Base-by-base conservation (phyloP, 192 early-diverging fungal species). In the Helicostylum pulchrum region DNA sequence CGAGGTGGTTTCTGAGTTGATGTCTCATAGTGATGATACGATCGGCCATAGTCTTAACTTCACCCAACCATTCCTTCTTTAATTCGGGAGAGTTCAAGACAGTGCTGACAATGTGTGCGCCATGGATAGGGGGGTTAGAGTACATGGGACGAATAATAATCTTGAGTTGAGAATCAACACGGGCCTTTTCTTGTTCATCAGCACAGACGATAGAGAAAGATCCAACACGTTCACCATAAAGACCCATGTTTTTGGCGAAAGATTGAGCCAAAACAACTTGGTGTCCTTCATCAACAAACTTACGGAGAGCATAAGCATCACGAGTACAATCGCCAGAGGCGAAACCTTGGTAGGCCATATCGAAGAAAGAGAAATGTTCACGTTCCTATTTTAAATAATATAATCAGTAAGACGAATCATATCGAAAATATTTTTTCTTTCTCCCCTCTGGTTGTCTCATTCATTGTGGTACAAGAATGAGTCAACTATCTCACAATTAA, bases 281-380 rank as follows among this genome's bases (percentile, higher is more conserved):
- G 76, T 89, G 84, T 17, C 89, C 93, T 19, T 79, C 79, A 21
- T 70, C 78, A n/a, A 94, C 90, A 79, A 99, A 99, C 71, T 90
- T 82, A 62, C 97, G 93, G 64, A 98, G 75, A 52, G 96, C 95
- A 64, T 90, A 91, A 8, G 97, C 95, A 76, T 99, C 97, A 63
- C 83, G 80, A 78, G 83, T 78, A 46, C 86, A 86, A 75, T 90
- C 81, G 62, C 97, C 97, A 7, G 95, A 96, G 15, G 97, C 97
- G 71, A 99, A 99, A 39, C 97, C 97, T 84, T 98, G 96, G 85
- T 99, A 99, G 21, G 97, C 97, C 92, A 95, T 95, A 76, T 99
- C 97, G 62, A 99, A 99, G 87, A 98, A 99, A 45, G 88, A 78
- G 59, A 95, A 85, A 82, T 96, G 95, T 15, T 85, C 80, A 67